Percentiles rank a stretch among this genome's conserved stretches.
phyloP scores from a whole-genome alignment of 441 rosid genomes.

The Francoa sonchifolia region DNA sequence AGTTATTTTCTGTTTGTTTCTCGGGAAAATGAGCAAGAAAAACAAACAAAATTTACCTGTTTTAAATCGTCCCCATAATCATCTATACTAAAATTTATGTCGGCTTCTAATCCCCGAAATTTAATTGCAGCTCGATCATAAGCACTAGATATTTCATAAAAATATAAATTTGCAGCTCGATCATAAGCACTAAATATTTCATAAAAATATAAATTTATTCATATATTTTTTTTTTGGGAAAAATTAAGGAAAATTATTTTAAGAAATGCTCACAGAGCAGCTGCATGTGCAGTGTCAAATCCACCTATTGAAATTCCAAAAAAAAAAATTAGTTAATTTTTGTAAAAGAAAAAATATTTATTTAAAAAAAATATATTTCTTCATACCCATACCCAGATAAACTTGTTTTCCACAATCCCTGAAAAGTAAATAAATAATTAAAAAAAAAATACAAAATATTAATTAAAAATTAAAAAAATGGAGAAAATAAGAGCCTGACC shows the following conservation, averaged over 20 bases:
- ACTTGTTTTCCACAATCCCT: slow-evolving; percentile 99
- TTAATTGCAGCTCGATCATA: slow-evolving; percentile 98
- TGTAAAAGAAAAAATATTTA: background rate
- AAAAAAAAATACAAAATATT: slow-evolving; percentile 5
- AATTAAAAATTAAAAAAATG: slow-evolving; percentile 5
- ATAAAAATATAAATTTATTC: background rate
- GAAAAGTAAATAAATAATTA: slow-evolving; percentile 19
- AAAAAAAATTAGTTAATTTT: background rate
- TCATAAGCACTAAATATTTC: slow-evolving; percentile 65
- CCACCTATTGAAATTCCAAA: slow-evolving; percentile 49
- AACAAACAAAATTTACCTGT: slow-evolving; percentile 61
- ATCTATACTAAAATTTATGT: slow-evolving; percentile 72
- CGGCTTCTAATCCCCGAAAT: slow-evolving; percentile 88
- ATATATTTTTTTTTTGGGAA: background rate
- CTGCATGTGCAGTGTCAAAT: slow-evolving; percentile 99
- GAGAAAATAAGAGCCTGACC: slow-evolving; percentile 23
- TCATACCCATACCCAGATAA: slow-evolving; percentile 56
- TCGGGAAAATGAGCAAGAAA: background rate
- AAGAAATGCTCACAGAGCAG: slow-evolving; percentile 63
- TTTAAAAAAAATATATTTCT: background rate
- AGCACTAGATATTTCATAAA: slow-evolving; percentile 41
- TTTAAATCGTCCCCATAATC: slow-evolving; percentile 89
- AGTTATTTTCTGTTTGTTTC: background rate
- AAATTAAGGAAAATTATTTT: background rate
- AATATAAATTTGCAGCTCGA: slow-evolving; percentile 97